Evolutionary conservation across 176 grass and related monocot genomes (phyloP), one percentile per base, ranked within the genome.

Genomic region (Oryza rufipogon): DNA sequence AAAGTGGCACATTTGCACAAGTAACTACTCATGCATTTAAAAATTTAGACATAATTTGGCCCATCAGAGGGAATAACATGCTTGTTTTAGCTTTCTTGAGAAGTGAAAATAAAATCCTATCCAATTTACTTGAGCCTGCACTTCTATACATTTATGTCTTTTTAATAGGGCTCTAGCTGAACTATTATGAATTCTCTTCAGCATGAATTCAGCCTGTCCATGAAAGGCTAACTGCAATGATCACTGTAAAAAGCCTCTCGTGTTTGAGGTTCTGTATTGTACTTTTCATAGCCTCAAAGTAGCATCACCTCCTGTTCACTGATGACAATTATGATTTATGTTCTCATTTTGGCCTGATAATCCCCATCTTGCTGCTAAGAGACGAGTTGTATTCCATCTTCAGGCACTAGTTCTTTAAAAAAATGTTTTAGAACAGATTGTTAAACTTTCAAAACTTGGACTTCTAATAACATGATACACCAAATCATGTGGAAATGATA

Each of bases 291-390:
- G 22, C 13, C 2, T 49, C 12, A 2, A 52, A 34, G 5, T 86
- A 36, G 19, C 15, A 36, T 66, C 61, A 11, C n/a, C 19, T 48
- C 52, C 22, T 72, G n/a, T 9, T 72, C 3, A 68, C 22, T n/a
- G 8, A 48, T 71, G 12, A 65, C 16, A 71, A 56, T 36, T 49
- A 64, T 33, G 58, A 48, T 85, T 63, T 17, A 7, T 14, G 38
- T 42, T 11, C 16, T 54, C 5, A 60, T 70, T 58, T 86, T 73
- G 23, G 1, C 39, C 34, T 7, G 42, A 19, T 68, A 2, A 19
- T 63, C 26, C 54, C 39, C 68, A 48, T 30, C 42, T 83, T 83
- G 11, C 44, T 79, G 19, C 41, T 60, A 78, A 86, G 75, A 78
- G 70, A 78, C 36, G 1, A 5, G 2, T 13, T 56, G 10, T 19